These are phyloP conservation scores for Zygosaccharomyces siamensis DNA, from an alignment of 805 yeast species.

Conservation along the genomic window DNA sequence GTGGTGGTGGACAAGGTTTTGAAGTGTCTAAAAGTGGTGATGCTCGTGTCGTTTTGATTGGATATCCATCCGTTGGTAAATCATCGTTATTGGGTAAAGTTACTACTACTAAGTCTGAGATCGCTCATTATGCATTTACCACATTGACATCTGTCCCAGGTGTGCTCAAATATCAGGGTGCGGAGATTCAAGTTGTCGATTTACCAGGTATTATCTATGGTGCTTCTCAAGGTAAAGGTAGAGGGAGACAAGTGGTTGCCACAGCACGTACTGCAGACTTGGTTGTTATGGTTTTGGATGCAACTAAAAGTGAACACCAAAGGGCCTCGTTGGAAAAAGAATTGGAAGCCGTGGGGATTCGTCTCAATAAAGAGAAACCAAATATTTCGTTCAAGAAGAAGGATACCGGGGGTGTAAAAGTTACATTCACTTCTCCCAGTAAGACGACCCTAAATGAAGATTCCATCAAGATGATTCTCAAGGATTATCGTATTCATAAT, in stretches of 20 bases:
- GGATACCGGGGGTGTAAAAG: conserved; percentile 87
- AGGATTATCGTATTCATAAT: conserved; percentile 85
- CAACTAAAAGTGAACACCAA: conserved; percentile 90
- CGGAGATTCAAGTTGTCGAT: conserved; percentile 96
- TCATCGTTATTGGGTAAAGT: conserved; percentile 85
- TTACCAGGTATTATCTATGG: conserved; percentile 96
- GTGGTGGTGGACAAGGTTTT: conserved; percentile 81
- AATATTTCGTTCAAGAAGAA: conserved; percentile 70
- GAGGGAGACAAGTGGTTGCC: conserved; percentile 95
- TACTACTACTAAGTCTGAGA: conserved; percentile 89
- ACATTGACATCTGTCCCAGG: conserved; percentile 97
- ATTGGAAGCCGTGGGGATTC: conserved; percentile 88
- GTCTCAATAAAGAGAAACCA: conserved; percentile 78
- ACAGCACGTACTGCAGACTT: conserved; percentile 94
- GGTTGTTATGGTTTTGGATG: conserved; percentile 89
- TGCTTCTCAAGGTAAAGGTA: conserved; percentile 94
- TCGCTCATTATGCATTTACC: conserved; percentile 93
- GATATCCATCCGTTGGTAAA: conserved; percentile 97
- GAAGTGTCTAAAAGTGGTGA: conserved; percentile 95
- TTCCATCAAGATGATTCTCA: conserved; percentile 66
- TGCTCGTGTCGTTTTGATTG: conserved; percentile 91
- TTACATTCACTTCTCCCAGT: conserved; percentile 77
- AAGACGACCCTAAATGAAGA: conserved; percentile 69
- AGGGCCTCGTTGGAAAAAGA: conserved; percentile 81
- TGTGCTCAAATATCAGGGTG: conserved; percentile 89